These are phyloP conservation scores for Jackrogersella multiformis DNA, from an alignment of 495 filamentous ascomycete species.

Conservation along the genomic window DNA sequence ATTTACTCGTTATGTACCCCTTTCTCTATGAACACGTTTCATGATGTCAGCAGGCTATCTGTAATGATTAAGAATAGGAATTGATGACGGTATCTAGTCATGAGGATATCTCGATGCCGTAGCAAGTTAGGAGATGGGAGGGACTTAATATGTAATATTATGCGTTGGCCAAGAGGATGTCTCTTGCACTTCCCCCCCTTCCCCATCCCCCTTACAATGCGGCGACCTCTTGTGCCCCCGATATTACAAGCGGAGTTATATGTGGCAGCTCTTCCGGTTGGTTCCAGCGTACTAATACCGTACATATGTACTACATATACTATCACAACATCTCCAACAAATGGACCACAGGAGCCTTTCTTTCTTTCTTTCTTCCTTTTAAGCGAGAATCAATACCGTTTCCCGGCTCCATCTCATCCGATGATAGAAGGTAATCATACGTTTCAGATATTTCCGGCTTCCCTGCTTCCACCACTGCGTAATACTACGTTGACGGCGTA, in stretches of 20 bases:
- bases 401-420: conserved; percentile 32
- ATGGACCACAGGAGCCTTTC: background rate
- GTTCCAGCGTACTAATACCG: background rate
- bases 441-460: conserved; percentile 31
- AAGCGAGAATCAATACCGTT: conserved; percentile 22
- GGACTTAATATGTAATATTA: too few relatives aligned
- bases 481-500: conserved; percentile 1
- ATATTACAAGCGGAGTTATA: background rate
- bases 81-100: background rate
- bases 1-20: conserved; percentile 9
- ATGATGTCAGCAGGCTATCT: background rate
- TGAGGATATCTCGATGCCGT: background rate
- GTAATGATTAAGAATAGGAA: conserved; percentile 5
- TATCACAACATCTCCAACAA: background rate
- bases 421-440: conserved; percentile 23
- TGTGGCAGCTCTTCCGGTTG: conserved; percentile 25
- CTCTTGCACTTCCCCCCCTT: too few relatives aligned
- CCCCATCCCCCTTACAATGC: conserved; percentile 6
- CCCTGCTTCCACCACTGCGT: conserved; percentile 14
- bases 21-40: conserved; percentile 15
- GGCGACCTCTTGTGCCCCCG: conserved; percentile 8
- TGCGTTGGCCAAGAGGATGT: too few relatives aligned
- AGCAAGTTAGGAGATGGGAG: background rate
- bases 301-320: too few relatives aligned
- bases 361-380: conserved; percentile 6